Evolutionary conservation across 208 protist species (phyloP).

Genomic region (Naegleria gruberi): DNA sequence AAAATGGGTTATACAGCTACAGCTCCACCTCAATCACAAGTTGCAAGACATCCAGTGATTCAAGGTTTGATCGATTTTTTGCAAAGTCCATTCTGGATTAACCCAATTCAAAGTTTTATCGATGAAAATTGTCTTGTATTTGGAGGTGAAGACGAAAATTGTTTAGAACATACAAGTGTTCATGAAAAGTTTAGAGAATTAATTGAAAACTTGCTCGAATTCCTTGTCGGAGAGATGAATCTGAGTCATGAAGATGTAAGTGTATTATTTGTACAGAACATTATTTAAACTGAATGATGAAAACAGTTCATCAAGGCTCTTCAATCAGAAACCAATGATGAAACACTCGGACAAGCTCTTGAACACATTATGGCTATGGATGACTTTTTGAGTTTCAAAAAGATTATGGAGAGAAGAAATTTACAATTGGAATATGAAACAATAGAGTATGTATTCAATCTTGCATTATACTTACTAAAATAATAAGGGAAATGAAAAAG

Average conservation of each 20-base stretch:
- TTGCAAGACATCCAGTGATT: conserved; percentile 49
- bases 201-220: conserved; percentile 65
- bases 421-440: conserved; percentile 74
- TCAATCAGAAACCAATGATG: conserved; percentile 23
- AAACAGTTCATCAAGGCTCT: conserved; percentile 38
- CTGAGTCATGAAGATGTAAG: conserved; percentile 44
- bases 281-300: background rate
- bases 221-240: conserved; percentile 64
- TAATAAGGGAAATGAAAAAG: background rate
- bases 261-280: background rate
- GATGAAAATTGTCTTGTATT: conserved; percentile 80
- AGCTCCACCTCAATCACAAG: background rate
- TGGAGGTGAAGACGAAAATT: conserved; percentile 62
- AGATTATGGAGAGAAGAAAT: conserved; percentile 78
- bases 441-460: conserved; percentile 10
- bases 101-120: conserved; percentile 70
- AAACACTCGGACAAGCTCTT: conserved; percentile 49
- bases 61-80: conserved; percentile 71
- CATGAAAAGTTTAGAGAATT: conserved; percentile 66
- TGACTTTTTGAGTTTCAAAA: conserved; percentile 69
- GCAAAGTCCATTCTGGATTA: conserved; percentile 63
- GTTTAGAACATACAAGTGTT: conserved; percentile 68
- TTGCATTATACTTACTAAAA: no score
- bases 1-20: no score
- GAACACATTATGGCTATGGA: conserved; percentile 65